A percentile compares a stretch with the other conserved stretches of the same genome.
These are phyloP conservation scores for Rhynchospora breviuscula DNA, from an alignment of 176 grass and related monocot genomes.

Conservation along the genomic window DNA sequence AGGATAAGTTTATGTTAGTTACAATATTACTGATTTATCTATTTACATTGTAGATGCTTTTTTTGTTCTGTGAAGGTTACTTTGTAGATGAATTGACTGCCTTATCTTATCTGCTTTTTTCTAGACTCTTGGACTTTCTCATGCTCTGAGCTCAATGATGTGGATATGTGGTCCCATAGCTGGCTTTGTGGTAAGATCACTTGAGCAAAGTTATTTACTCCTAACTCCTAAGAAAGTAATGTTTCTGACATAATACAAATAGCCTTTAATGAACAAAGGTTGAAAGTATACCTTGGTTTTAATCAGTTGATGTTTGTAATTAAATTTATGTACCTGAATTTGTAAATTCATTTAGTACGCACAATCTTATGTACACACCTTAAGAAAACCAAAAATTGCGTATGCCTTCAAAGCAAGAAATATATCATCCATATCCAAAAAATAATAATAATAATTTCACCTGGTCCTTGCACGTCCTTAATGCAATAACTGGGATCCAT, in stretches of 20 bases:
- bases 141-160: conserved; percentile 82
- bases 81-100: not conserved
- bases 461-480: not conserved
- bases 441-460: not conserved
- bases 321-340: not conserved
- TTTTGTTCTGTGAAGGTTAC: not conserved
- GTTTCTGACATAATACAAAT: not conserved
- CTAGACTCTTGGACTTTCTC: conserved; percentile 79
- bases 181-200: conserved; percentile 65
- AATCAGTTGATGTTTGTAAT: not conserved
- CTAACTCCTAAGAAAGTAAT: not conserved
- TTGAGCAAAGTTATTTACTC: not conserved
- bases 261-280: not conserved
- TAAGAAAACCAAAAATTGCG: no score
- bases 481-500: not conserved
- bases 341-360: not conserved
- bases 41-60: not conserved
- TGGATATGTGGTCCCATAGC: conserved; percentile 93
- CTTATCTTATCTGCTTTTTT: conserved; percentile 24
- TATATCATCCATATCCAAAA: not conserved
- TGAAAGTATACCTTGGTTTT: not conserved
- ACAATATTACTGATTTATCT: not conserved
- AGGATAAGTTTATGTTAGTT: not conserved
- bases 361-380: no score
- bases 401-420: not conserved